Evolutionary conservation across 371 early-diverging fungal genomes (phyloP).

Genomic region (Phascolomyces articulosus): DNA sequence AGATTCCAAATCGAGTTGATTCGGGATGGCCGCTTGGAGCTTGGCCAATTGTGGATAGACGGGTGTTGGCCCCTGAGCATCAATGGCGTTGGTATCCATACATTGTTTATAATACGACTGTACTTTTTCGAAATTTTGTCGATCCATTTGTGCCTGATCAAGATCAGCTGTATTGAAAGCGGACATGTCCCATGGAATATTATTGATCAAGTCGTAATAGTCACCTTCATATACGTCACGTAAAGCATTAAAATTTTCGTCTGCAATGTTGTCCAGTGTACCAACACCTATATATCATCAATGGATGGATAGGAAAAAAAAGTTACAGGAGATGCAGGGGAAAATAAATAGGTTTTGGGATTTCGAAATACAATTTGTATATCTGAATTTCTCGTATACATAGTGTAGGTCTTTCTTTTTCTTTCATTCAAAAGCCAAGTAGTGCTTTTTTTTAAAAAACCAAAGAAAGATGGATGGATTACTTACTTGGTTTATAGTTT

Average conservation of each 20-base stretch:
- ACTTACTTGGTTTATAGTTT: constrained; percentile 43
- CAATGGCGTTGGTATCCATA: constrained; percentile 44
- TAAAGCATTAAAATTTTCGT: constrained; percentile 35
- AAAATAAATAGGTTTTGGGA: too few species aligned
- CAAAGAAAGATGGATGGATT: neutral
- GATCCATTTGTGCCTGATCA: neutral
- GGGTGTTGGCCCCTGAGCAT: constrained; percentile 50
- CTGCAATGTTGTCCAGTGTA: constrained; percentile 26
- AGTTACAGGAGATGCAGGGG: too few species aligned
- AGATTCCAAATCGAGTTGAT: neutral
- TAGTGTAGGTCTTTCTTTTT: too few species aligned
- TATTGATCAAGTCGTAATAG: constrained; percentile 23
- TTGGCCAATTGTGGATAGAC: constrained; percentile 33
- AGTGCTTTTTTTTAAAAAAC: neutral
- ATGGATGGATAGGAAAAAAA: neutral
- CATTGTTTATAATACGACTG: constrained; percentile 52
- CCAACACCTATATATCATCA: constrained; percentile 40
- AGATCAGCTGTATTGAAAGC: neutral
- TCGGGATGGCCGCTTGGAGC: constrained; percentile 10
- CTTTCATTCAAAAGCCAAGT: too few species aligned
- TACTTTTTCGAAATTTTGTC: constrained; percentile 44
- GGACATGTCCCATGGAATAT: neutral
- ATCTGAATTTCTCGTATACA: too few species aligned
- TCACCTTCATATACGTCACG: constrained; percentile 23
- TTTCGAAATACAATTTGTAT: too few species aligned